phyloP scores from a whole-genome alignment of 108 stramenopile genomes.

The Fragilaria radians region DNA sequence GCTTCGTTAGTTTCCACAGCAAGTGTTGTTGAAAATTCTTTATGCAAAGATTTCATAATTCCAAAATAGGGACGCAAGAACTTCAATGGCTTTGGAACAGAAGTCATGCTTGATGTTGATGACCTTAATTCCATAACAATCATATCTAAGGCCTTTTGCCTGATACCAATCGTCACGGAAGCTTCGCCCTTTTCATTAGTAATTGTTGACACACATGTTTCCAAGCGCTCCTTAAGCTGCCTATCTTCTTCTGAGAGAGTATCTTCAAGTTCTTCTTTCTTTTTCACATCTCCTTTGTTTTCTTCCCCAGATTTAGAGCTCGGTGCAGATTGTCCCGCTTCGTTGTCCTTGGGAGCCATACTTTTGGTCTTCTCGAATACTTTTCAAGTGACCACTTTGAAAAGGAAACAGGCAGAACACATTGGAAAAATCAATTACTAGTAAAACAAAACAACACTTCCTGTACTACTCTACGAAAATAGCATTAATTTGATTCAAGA shows the following conservation, averaged over 20 bases:
- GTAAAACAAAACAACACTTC: too few species aligned
- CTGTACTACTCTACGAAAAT: too few species aligned
- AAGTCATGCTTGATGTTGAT: constrained; percentile 96
- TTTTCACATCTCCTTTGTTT: constrained; percentile 28
- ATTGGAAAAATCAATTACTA: too few species aligned
- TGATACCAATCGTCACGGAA: constrained; percentile 62
- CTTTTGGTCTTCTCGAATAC: too few species aligned
- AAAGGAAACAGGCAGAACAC: too few species aligned
- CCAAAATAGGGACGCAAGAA: constrained; percentile 94
- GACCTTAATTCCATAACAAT: constrained; percentile 85
- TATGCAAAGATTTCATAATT: constrained; percentile 73
- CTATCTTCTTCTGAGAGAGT: constrained; percentile 77
- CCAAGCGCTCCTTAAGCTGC: constrained; percentile 79
- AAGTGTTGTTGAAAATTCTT: constrained; percentile 4
- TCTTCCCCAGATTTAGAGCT: constrained; percentile 14
- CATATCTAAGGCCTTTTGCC: constrained; percentile 81
- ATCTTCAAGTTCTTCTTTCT: constrained; percentile 21
- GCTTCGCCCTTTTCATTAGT: constrained; percentile 60
- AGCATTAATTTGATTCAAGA: too few species aligned
- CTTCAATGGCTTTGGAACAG: constrained; percentile 98
- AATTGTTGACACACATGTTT: constrained; percentile 80
- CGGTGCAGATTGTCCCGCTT: background rate
- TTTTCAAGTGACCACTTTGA: too few species aligned
- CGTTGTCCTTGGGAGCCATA: constrained; percentile 43
- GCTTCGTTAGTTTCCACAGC: constrained; percentile 48